These are phyloP conservation scores for Microsporum ferrugineum DNA, from an alignment of 2,329 filamentous ascomycete species.

Conservation along the genomic window DNA sequence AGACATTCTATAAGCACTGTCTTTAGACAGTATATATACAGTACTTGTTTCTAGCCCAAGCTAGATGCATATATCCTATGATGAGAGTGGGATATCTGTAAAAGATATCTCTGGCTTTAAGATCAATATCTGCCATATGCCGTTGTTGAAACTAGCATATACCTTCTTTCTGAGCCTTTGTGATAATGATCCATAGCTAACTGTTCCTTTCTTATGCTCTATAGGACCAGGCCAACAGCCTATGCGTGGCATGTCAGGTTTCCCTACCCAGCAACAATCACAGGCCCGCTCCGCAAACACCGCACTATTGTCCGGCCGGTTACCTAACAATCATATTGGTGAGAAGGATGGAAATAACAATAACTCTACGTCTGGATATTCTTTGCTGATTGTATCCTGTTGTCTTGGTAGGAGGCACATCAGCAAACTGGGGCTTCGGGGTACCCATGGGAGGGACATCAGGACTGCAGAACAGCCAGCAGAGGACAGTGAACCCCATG, in stretches of 20 bases:
- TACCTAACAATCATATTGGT: slow-evolving; percentile 47
- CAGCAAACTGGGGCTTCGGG: slow-evolving; percentile 48
- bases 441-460: slow-evolving; percentile 43
- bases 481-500: slow-evolving; percentile 41
- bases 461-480: slow-evolving; percentile 40
- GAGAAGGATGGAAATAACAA: slow-evolving; percentile 15
- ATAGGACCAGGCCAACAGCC: slow-evolving; percentile 41
- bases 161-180: background rate
- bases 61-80: background rate
- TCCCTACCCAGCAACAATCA: slow-evolving; percentile 41
- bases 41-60: background rate
- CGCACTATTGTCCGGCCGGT: slow-evolving; percentile 37
- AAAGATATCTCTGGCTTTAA: background rate
- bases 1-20: background rate
- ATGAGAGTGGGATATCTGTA: background rate
- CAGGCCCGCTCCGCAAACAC: slow-evolving; percentile 33
- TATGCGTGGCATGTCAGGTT: slow-evolving; percentile 44
- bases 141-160: background rate
- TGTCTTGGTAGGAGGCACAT: slow-evolving; percentile 33
- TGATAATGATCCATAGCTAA: background rate
- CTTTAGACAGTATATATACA: background rate
- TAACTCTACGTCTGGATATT: background rate
- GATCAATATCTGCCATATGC: background rate
- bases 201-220: background rate
- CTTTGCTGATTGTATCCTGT: slow-evolving; percentile 7